Evolutionary conservation across 257 asterid species (phyloP).

Genomic region (Petunia axillaris): DNA sequence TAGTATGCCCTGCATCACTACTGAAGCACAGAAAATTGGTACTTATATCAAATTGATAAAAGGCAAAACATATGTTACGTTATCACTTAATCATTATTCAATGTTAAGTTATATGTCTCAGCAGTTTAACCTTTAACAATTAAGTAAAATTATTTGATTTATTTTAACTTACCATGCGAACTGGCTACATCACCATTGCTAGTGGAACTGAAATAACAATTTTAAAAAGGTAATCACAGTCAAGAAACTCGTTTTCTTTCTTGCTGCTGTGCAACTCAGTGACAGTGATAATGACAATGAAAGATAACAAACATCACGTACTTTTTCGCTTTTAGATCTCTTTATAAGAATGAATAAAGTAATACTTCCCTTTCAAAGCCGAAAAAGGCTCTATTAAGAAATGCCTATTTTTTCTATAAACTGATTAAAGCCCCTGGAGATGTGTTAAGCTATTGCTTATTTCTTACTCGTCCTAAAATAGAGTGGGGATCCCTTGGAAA

Average conservation of each 20-base stretch:
- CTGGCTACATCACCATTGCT: not conserved
- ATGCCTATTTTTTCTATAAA: not conserved
- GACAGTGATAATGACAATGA: not conserved
- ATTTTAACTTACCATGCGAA: too few relatives aligned
- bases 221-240: not conserved
- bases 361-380: not conserved
- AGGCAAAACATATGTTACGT: too few relatives aligned
- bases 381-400: not conserved
- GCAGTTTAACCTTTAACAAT: too few relatives aligned
- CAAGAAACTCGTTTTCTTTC: not conserved
- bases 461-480: not conserved
- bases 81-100: too few relatives aligned
- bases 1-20: too few relatives aligned
- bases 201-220: not conserved
- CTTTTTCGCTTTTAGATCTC: not conserved
- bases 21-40: too few relatives aligned
- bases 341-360: not conserved
- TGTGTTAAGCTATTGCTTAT: not conserved
- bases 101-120: too few relatives aligned
- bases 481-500: not conserved
- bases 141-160: too few relatives aligned
- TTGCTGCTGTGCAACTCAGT: not conserved
- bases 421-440: not conserved
- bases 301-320: slow-evolving; percentile 1
- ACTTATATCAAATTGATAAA: too few relatives aligned